Evolutionary conservation across 2,329 filamentous ascomycete genomes (phyloP), one percentile per base, ranked within the genome.

Genomic region (Escovopsis sp.): DNA sequence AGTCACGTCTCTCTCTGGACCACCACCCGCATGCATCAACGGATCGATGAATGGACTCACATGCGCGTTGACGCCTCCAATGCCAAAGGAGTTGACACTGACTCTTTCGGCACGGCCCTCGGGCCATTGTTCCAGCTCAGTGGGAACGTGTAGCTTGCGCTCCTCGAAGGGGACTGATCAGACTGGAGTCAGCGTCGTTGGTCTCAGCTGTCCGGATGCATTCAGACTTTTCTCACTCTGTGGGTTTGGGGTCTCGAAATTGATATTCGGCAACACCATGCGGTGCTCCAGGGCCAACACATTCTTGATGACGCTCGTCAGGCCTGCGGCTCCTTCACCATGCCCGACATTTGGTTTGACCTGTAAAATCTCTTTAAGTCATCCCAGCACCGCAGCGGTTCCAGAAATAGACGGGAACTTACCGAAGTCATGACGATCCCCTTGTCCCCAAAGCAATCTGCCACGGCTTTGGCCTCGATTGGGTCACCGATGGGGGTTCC

Each of bases 401-500:
- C 15, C 15, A 15, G 15, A 15, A 15, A 15, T 15, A 15, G 15
- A 6, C 23, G 23, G 6, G n/a, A 7, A 9, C 34, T 33, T 12
- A 60, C 53, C 18, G 52, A 53, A 1, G 54, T 49, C 33, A 51
- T 41, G 15, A 50, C 49, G 9, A 53, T 18, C 3, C 50, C 49
- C 1, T 44, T 35, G 2, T 45, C 30, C 2, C 49, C 48, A 32
- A 61, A 61, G 1, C 57, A 49, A 2, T 43, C 43, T 2, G 47
- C 48, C 9, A 67, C 55, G 2, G 61, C 61, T 1, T 45, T 41
- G 4, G 59, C 55, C 43, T 68, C 65, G 12, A 58, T 49, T 0
- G 61, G 59, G 41, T 68, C 65, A 0, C 65, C 66, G 2, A 53
- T 54, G 3, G 48, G 40, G 2, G 65, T 68, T 2, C 63, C 63